phyloP scores from a whole-genome alignment of 2,329 filamentous ascomycete species.

The Fusarium sp. region DNA sequence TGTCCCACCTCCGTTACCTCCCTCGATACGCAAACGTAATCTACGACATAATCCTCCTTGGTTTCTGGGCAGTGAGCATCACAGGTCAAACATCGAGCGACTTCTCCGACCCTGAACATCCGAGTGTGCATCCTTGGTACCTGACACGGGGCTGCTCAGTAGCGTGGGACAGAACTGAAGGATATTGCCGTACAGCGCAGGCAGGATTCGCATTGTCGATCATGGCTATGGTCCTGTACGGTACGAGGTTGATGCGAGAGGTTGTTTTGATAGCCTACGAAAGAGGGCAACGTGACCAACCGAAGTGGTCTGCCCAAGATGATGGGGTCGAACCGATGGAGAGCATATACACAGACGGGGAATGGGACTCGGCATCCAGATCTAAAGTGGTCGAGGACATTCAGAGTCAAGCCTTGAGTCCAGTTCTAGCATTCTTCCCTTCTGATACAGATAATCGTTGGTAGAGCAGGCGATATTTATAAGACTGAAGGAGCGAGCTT shows the following conservation, averaged over 20 bases:
- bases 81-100: slow-evolving; percentile 44
- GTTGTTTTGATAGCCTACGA: slow-evolving; percentile 21
- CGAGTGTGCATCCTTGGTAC: slow-evolving; percentile 48
- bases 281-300: slow-evolving; percentile 19
- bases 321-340: slow-evolving; percentile 6
- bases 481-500: not conserved
- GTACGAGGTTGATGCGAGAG: slow-evolving; percentile 30
- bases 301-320: not conserved
- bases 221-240: slow-evolving; percentile 38
- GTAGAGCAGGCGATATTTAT: not conserved
- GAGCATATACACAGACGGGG: slow-evolving; percentile 24
- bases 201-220: slow-evolving; percentile 41
- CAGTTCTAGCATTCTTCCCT: slow-evolving; percentile 53
- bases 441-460: slow-evolving; percentile 7
- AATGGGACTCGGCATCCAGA: not conserved
- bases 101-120: slow-evolving; percentile 43
- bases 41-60: slow-evolving; percentile 50
- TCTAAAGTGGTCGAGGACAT: not conserved
- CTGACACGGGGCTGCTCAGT: slow-evolving; percentile 41
- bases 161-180: slow-evolving; percentile 29
- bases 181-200: slow-evolving; percentile 44
- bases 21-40: slow-evolving; percentile 43
- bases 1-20: slow-evolving; percentile 44
- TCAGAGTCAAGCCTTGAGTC: slow-evolving; percentile 45
- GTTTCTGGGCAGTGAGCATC: slow-evolving; percentile 48